Conservation (phyloP, 78 protist genomes). For the Planoprotostelium fungivorum region DNA sequence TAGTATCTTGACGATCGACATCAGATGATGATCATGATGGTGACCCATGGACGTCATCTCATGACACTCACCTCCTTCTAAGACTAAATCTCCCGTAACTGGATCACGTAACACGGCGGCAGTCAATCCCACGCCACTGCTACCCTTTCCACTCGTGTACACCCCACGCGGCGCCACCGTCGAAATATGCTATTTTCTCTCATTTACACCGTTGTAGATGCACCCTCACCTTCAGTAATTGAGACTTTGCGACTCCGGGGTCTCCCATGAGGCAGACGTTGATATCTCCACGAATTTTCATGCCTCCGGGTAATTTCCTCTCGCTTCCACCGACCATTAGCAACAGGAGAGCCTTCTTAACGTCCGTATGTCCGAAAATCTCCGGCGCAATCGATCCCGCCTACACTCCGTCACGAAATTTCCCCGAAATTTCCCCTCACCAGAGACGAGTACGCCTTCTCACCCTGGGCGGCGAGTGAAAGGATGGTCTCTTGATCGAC, state of each 20-base stretch:
- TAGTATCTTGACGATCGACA: not conserved
- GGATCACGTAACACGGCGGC: slow-evolving; percentile 92
- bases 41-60: too few relatives aligned
- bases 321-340: slow-evolving; percentile 88
- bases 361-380: slow-evolving; percentile 95
- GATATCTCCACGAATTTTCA: slow-evolving; percentile 97
- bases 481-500: not conserved
- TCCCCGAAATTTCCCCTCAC: not conserved
- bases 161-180: slow-evolving; percentile 78
- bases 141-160: slow-evolving; percentile 97
- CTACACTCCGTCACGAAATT: slow-evolving; percentile 47
- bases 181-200: slow-evolving; percentile 27
- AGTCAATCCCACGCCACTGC: slow-evolving; percentile 98
- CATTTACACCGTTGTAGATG: slow-evolving; percentile 49
- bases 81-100: slow-evolving; percentile 83
- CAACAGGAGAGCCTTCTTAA: slow-evolving; percentile 96
- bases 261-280: slow-evolving; percentile 98
- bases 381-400: slow-evolving; percentile 97
- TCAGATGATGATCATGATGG: not conserved
- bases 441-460: not conserved
- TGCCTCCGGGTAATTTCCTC: slow-evolving; percentile 81
- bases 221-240: slow-evolving; percentile 77
- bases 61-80: too few relatives aligned
- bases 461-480: not conserved
- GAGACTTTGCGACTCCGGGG: slow-evolving; percentile 99